Conservation (phyloP, 148 eudicot species). For the Hydrangea macrophylla region DNA sequence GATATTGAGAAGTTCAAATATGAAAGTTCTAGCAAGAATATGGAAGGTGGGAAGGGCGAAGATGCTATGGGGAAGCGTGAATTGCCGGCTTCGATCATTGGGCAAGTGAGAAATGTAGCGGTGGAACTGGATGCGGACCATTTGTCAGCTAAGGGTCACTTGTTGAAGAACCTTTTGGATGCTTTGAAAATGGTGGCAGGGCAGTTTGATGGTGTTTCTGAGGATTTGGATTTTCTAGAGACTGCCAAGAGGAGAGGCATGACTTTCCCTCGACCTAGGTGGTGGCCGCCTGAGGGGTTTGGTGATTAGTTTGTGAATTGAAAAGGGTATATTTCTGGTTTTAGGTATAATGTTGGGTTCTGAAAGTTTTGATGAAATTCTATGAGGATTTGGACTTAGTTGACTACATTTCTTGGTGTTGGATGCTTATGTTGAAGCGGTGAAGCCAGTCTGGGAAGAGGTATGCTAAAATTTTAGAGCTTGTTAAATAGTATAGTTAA, state of each 20-base stretch:
- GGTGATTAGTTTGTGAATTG: not conserved
- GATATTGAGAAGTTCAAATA: too few relatives aligned
- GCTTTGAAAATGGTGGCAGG: conserved; percentile 22
- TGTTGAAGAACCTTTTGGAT: conserved; percentile 25
- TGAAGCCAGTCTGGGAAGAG: too few relatives aligned
- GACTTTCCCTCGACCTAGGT: conserved; percentile 45
- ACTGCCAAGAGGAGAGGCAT: conserved; percentile 47
- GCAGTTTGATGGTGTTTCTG: conserved; percentile 7
- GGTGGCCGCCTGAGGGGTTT: conserved; percentile 25
- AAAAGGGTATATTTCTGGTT: too few relatives aligned
- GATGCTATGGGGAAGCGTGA: conserved; percentile 14
- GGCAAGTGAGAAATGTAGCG: conserved; percentile 3
- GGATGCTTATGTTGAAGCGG: not conserved
- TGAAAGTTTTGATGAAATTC: not conserved
- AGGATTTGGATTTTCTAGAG: conserved; percentile 41
- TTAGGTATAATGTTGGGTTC: too few relatives aligned
- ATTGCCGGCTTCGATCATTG: conserved; percentile 22
- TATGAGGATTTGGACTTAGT: not conserved
- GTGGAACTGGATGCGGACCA: not conserved
- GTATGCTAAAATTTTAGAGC: not conserved
- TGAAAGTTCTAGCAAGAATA: too few relatives aligned
- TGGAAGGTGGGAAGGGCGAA: not conserved
- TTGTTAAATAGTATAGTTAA: not conserved
- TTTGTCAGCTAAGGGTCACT: conserved; percentile 3
- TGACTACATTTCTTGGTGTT: not conserved